These are phyloP conservation scores for Ilyonectria sp. DNA, from an alignment of 2,329 filamentous ascomycete species.

Conservation along the genomic window DNA sequence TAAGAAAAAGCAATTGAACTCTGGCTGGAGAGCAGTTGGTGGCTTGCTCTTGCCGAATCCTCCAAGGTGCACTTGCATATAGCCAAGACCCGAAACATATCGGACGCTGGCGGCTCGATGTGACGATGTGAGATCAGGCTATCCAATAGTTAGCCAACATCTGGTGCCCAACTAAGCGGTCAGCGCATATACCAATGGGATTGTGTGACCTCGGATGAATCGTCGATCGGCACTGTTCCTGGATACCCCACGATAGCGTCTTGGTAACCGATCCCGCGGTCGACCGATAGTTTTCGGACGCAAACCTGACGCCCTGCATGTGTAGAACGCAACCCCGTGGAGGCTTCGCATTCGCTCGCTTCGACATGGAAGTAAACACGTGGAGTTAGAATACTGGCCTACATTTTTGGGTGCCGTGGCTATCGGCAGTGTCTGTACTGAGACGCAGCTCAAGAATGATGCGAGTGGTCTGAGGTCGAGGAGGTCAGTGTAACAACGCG, in stretches of 20 bases:
- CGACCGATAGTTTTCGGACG: neutral
- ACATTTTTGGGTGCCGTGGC: neutral
- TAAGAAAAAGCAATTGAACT: neutral
- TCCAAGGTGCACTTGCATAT: neutral
- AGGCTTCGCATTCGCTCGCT: slow-evolving; percentile 4
- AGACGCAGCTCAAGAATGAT: neutral
- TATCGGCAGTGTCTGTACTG: slow-evolving; percentile 4
- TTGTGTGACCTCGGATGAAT: slow-evolving; percentile 1
- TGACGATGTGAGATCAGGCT: slow-evolving; percentile 1
- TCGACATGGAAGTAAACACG: slow-evolving; percentile 14
- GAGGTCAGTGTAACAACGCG: slow-evolving; percentile 5
- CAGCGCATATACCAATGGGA: neutral
- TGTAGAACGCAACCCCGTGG: slow-evolving; percentile 1
- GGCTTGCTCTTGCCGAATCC: neutral
- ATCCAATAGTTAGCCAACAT: slow-evolving; percentile 1
- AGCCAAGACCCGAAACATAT: slow-evolving; percentile 20
- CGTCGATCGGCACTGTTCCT: neutral
- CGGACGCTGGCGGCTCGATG: neutral
- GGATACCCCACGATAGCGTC: neutral
- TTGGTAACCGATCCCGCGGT: slow-evolving; percentile 7
- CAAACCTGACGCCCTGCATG: slow-evolving; percentile 8
- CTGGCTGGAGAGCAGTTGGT: neutral
- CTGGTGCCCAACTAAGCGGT: slow-evolving; percentile 14
- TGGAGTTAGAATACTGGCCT: slow-evolving; percentile 13
- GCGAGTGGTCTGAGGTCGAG: slow-evolving; percentile 4